Percentiles rank a stretch among this genome's conserved stretches.
Evolutionary conservation across 192 early-diverging fungal genomes (phyloP).

Genomic region (Coemansia sp.): DNA sequence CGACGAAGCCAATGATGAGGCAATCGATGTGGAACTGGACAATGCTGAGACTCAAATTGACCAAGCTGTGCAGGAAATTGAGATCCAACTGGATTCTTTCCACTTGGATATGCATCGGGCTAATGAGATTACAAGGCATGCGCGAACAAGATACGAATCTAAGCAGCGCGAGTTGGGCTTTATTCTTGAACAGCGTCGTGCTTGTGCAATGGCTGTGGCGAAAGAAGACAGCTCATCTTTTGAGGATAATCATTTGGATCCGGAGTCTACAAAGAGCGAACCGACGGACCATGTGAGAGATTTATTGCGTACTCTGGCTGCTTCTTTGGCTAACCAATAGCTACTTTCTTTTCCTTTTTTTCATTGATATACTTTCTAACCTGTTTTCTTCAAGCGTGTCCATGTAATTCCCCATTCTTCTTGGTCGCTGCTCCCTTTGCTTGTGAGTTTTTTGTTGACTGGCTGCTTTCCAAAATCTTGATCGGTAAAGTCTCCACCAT

Average conservation of each 20-base stretch:
- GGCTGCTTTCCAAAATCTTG: too few species aligned
- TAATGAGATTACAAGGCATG: conserved; percentile 13
- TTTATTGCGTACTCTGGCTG: conserved; percentile 32
- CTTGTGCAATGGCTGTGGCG: conserved; percentile 21
- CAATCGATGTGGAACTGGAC: conserved; percentile 10
- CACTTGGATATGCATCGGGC: conserved; percentile 40
- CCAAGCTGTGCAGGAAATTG: conserved; percentile 25
- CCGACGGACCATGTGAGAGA: conserved; percentile 20
- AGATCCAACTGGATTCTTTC: conserved; percentile 44
- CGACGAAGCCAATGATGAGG: neutral
- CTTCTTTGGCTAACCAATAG: conserved; percentile 9
- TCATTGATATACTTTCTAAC: neutral
- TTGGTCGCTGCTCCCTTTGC: too few species aligned
- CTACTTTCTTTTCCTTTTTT: conserved; percentile 4
- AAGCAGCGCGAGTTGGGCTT: conserved; percentile 18
- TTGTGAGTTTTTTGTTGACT: too few species aligned
- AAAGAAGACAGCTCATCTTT: neutral
- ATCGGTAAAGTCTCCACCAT: too few species aligned
- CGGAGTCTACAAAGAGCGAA: neutral
- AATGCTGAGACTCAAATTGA: conserved; percentile 27
- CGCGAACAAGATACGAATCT: neutral
- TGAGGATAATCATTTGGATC: too few species aligned
- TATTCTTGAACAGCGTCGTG: conserved; percentile 33
- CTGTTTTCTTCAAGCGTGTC: too few species aligned
- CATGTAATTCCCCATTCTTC: too few species aligned